Evolutionary conservation across 768 basidiomycete species (phyloP).

Genomic region (Xerocomus potaroensis): DNA sequence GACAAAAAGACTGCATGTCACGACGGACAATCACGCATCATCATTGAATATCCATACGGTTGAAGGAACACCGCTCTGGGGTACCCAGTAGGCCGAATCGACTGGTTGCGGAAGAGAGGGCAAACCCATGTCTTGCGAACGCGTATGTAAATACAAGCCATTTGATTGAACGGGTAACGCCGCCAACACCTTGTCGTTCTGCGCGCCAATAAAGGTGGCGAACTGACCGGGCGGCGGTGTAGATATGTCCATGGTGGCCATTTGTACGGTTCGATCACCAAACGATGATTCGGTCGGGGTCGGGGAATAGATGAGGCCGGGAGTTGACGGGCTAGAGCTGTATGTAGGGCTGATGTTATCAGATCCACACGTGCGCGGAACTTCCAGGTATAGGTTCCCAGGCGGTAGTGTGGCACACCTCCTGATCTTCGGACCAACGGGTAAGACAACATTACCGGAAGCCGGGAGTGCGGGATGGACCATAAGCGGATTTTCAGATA

Average conservation of each 20-base stretch:
- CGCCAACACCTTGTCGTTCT: constrained; percentile 33
- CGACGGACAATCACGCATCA: constrained; percentile 5
- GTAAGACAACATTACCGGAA: constrained; percentile 4
- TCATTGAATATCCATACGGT: constrained; percentile 17
- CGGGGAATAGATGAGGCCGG: constrained; percentile 55
- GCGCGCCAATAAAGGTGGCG: constrained; percentile 32
- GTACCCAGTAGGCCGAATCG: constrained; percentile 11
- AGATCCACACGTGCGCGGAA: constrained; percentile 1
- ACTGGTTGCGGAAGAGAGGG: constrained; percentile 7
- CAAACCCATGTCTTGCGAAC: constrained; percentile 11
- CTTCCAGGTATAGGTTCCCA: constrained; percentile 25
- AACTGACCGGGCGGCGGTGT: constrained; percentile 35
- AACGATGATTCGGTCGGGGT: constrained; percentile 55
- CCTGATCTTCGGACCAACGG: constrained; percentile 22
- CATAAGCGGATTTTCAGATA: constrained; percentile 1
- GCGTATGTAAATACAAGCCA: constrained; percentile 17
- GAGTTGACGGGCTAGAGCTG: constrained; percentile 46
- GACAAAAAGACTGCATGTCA: constrained; percentile 9
- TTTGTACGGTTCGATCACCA: constrained; percentile 54
- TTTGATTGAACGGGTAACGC: constrained; percentile 15
- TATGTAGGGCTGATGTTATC: constrained; percentile 24
- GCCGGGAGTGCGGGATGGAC: background rate
- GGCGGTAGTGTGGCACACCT: constrained; percentile 42
- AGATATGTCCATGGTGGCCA: constrained; percentile 44
- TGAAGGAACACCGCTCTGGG: constrained; percentile 12